Percentiles rank a stretch among this genome's conserved stretches.
phyloP scores from a whole-genome alignment of 345 rosid genomes.

The Boechera stricta region DNA sequence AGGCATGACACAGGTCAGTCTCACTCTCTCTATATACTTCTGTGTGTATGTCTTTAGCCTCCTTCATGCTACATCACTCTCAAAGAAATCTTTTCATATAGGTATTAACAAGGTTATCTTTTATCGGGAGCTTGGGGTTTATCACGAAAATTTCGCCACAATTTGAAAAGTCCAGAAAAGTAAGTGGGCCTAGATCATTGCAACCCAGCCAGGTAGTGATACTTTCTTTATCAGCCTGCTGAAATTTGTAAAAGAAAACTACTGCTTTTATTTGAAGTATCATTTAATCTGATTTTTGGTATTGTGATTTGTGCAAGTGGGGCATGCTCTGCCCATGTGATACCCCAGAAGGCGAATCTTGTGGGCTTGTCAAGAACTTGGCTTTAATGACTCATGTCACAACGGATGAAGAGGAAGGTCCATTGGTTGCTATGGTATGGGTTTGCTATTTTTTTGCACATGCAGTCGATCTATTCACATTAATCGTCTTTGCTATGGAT shows the following conservation, averaged over 20 bases:
- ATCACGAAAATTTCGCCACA: conserved; percentile 84
- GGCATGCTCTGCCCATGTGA: conserved; percentile 99
- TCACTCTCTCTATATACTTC: conserved; percentile 8
- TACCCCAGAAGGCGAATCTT: conserved; percentile 97
- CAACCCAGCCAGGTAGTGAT: conserved; percentile 92
- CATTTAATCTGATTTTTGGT: not conserved
- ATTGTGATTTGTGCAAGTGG: conserved; percentile 58
- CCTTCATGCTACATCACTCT: conserved; percentile 25
- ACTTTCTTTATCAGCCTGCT: conserved; percentile 24
- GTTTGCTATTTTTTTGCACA: not conserved
- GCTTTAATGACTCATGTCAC: conserved; percentile 99
- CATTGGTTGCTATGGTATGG: conserved; percentile 76
- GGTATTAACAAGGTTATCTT: conserved; percentile 87
- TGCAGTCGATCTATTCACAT: conserved; percentile 7
- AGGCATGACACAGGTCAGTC: conserved; percentile 91
- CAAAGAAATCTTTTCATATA: conserved; percentile 44
- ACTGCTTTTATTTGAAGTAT: conserved; percentile 19
- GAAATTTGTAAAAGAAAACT: not conserved
- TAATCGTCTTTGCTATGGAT: conserved; percentile 2
- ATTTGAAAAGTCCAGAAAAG: conserved; percentile 98
- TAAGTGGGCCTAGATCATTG: conserved; percentile 98
- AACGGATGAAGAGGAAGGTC: conserved; percentile 90
- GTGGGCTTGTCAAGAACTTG: conserved; percentile 96
- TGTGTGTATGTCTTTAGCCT: conserved; percentile 22
- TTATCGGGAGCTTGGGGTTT: conserved; percentile 76